Base-by-base conservation (phyloP, 495 filamentous ascomycete species). In the Pseudomonodictys pantanalensis region DNA sequence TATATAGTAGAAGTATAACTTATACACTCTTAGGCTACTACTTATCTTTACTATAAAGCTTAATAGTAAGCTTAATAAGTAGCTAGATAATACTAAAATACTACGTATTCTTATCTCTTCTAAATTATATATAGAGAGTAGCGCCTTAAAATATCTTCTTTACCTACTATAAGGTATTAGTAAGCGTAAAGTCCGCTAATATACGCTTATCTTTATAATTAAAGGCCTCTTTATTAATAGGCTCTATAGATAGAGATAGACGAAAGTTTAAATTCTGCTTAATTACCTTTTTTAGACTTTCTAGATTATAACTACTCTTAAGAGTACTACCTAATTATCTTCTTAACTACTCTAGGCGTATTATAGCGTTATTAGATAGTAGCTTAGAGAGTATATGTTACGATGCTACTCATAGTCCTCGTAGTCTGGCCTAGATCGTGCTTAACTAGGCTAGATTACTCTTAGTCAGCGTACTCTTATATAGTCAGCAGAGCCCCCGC, bases 21-120 rank as follows among this genome's bases (percentile, higher is more conserved):
- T 61, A 55, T 38, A 61, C 58, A 41, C 58, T 61, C 51, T 61
- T 25, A 26, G 17, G 29, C 28, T 22, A 39, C 38, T 17, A 61
- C 51, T 55, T 47, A 15, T 24, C 51, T 17, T 46, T 45, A 4
- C 48, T 29, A 25, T 55, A 23, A 23, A 54, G 39, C 50, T 55
- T 61, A 22, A 61, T 44, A 25, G 58, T 38, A 30, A 61, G 51
- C 38, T 55, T 25, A 25, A 61, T 30, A 29, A 61, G 42, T 32
- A 51, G 58, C 41, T 23, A 47, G 29, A 55, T 30, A 23, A 61
- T 51, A 28, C 30, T 26, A 22, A 54, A 54, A 51, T 39, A 61
- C 58, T 38, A 61, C 28, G 50, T 41, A 41, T 61, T 55, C 39
- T 61, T 39, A 29, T 61, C 50, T 33, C 49, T 38, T 17, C 25